Conservation (phyloP, 2,329 filamentous ascomycete genomes). For the Nemania diffusa region DNA sequence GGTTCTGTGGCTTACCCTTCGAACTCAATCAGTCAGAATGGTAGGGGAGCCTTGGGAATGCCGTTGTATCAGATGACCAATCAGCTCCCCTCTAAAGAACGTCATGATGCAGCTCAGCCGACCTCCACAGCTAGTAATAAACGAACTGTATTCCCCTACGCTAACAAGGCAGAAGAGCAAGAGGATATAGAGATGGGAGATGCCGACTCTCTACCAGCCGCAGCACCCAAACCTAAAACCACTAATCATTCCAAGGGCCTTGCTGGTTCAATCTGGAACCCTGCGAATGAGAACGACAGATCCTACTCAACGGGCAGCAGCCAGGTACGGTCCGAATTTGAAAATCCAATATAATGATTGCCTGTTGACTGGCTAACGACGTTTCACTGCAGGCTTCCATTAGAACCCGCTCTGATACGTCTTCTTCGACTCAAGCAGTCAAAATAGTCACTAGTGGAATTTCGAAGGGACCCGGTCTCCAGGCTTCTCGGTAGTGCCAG, state of each 20-base stretch:
- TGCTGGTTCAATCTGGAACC: constrained; percentile 32
- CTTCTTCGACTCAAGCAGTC: background rate
- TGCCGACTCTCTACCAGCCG: background rate
- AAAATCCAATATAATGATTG: background rate
- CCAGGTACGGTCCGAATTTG: constrained; percentile 4
- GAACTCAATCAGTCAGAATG: background rate
- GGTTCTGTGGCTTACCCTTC: background rate
- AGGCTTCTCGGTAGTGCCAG: constrained; percentile 27
- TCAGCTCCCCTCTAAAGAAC: background rate
- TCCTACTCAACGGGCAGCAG: background rate
- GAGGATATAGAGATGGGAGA: constrained; percentile 19
- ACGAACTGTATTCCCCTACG: too few species aligned
- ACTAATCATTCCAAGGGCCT: constrained; percentile 15
- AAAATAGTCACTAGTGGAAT: constrained; percentile 20
- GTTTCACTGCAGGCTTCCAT: constrained; percentile 1
- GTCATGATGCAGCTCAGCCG: background rate
- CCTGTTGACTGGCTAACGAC: background rate
- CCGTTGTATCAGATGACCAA: background rate
- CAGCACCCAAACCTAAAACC: background rate
- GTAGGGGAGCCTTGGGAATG: background rate
- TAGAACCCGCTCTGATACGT: background rate
- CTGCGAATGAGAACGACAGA: constrained; percentile 16
- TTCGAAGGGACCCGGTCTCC: constrained; percentile 24
- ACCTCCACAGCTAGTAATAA: background rate
- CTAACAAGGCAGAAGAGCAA: background rate